Evolutionary conservation across 352 stramenopile species (phyloP), one percentile per base, ranked within the genome.

Genomic region (Pythium phragmitis): DNA sequence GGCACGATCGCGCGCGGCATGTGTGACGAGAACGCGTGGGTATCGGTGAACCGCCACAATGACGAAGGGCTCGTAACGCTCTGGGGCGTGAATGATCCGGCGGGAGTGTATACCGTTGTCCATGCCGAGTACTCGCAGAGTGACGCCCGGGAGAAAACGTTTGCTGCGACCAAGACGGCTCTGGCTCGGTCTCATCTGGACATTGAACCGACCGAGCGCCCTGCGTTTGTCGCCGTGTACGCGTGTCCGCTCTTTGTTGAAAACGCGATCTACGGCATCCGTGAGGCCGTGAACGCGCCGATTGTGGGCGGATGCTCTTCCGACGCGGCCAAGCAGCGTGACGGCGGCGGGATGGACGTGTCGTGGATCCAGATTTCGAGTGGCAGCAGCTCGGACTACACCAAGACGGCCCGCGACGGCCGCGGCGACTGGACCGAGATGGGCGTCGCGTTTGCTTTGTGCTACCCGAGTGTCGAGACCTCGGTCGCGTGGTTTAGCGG

Each of bases 361-460:
- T 91, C 78, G 28, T 94, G 86, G 87, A 90, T 94, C 46, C 87
- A 96, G 64, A 94, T 96, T 54, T 92, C 85, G 52, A 96, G 87
- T 53, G 88, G 84, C 36, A 90, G 86, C 63, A 91, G 79, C 52
- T 84, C 73, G 5, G 82, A 92, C 55, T 90, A 91, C 62, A 89
- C 80, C 23, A 91, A 93, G 60, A 88, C 77, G 60, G 79, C 88
- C 45, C 76, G 79, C 16, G 80, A 90, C 46, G 81, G 79, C 11
- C 75, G 74, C 52, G 85, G 83, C n/a, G 81, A 91, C 52, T 87
- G 75, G 77, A 92, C 82, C 11, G 82, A 94, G 62, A 94, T 89
- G 71, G 87, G 87, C 4, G 73, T 92, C 13, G 83, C 87, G 11
- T 91, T 96, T 65, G 87, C 87, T 12, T 57, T 96, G 9, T 94